Percentiles rank a stretch among this genome's conserved stretches.
These are phyloP conservation scores for Rhodotorula sp. DNA, from an alignment of 1,284 basidiomycete genomes.

Conservation along the genomic window DNA sequence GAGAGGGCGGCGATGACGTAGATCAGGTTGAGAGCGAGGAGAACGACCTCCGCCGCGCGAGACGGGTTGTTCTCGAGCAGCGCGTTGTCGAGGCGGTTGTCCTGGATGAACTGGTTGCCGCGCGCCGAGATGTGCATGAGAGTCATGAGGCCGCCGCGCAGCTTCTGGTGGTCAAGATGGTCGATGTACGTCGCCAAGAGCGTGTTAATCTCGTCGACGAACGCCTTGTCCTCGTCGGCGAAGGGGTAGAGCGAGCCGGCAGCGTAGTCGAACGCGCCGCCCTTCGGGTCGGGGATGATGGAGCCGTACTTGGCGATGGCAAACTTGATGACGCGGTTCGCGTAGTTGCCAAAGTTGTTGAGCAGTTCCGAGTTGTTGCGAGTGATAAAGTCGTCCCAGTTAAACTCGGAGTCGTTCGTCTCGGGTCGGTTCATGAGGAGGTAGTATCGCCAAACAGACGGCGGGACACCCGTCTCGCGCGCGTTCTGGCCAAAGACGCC, in stretches of 20 bases:
- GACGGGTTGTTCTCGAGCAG: constrained; percentile 75
- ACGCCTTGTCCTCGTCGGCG: constrained; percentile 67
- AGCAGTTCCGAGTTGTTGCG: constrained; percentile 86
- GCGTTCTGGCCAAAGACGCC: constrained; percentile 97
- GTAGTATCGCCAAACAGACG: constrained; percentile 97
- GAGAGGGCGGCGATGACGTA: constrained; percentile 81
- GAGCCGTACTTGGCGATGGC: constrained; percentile 80
- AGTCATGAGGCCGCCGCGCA: constrained; percentile 79
- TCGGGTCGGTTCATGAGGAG: constrained; percentile 90
- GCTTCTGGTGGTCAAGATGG: constrained; percentile 86
- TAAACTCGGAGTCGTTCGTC: constrained; percentile 91
- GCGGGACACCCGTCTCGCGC: constrained; percentile 84
- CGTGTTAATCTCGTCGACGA: constrained; percentile 75
- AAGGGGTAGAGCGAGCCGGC: constrained; percentile 54
- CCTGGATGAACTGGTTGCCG: constrained; percentile 93
- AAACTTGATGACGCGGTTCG: constrained; percentile 91
- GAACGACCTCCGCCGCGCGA: constrained; percentile 85
- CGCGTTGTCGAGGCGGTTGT: constrained; percentile 86
- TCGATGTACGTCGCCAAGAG: constrained; percentile 78
- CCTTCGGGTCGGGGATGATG: constrained; percentile 64
- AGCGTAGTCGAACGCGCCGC: constrained; percentile 56
- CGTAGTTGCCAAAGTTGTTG: constrained; percentile 98
- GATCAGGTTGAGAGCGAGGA: constrained; percentile 88
- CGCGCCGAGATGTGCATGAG: constrained; percentile 87
- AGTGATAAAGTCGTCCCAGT: constrained; percentile 91